Percentiles rank a stretch among this genome's conserved stretches.
Evolutionary conservation across 768 basidiomycete species (phyloP).

Genomic region (Mycena haematopus): DNA sequence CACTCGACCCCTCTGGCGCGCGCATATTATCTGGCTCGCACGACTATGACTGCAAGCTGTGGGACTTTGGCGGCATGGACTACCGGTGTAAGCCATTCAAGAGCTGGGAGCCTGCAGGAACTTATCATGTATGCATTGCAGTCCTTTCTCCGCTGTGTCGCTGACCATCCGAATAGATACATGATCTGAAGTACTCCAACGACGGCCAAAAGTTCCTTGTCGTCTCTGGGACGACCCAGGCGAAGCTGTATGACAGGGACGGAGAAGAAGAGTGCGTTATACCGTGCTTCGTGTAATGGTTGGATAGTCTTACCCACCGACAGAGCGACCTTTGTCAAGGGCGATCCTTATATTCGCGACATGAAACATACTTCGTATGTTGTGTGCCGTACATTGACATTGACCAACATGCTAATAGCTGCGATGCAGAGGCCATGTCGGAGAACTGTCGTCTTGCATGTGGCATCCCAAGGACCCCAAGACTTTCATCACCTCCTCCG

Average conservation of each 20-base stretch:
- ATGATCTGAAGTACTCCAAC: slow-evolving; percentile 89
- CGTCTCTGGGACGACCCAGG: slow-evolving; percentile 86
- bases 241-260: slow-evolving; percentile 90
- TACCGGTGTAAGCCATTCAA: slow-evolving; percentile 90
- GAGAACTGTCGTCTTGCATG: slow-evolving; percentile 85
- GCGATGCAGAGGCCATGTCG: slow-evolving; percentile 84
- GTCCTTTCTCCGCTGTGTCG: slow-evolving; percentile 17
- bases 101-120: slow-evolving; percentile 93
- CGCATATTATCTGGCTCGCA: slow-evolving; percentile 90
- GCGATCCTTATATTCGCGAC: slow-evolving; percentile 97
- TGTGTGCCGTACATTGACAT: slow-evolving; percentile 18
- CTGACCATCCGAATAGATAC: slow-evolving; percentile 59
- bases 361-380: slow-evolving; percentile 97
- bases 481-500: slow-evolving; percentile 90
- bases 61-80: slow-evolving; percentile 99
- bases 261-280: slow-evolving; percentile 87
- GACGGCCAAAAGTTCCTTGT: slow-evolving; percentile 87
- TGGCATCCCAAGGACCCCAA: slow-evolving; percentile 93
- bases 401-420: slow-evolving; percentile 6
- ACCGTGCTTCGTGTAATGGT: slow-evolving; percentile 27
- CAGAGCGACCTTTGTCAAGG: slow-evolving; percentile 86
- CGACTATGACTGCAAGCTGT: slow-evolving; percentile 97
- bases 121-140: slow-evolving; percentile 73
- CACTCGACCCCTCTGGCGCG: slow-evolving; percentile 94
- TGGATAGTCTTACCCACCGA: slow-evolving; percentile 56